Percentiles rank a stretch among this genome's conserved stretches.
Conservation (phyloP, 352 stramenopile species). For the Phytophthora hybrid region DNA sequence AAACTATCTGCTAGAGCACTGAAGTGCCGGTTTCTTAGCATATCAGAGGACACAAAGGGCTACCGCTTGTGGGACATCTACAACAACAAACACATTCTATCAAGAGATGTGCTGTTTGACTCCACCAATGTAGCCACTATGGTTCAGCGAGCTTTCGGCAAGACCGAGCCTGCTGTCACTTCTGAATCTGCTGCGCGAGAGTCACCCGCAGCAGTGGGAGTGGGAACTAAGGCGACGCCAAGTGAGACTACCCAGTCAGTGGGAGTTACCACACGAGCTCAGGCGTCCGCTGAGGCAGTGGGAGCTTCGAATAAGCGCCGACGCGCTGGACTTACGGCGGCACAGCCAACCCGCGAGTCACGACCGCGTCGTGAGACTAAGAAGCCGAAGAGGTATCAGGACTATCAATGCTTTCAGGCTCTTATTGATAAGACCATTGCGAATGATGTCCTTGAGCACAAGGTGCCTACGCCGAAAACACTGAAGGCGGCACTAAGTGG, state of each 20-base stretch:
- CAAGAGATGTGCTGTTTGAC: slow-evolving; percentile 20
- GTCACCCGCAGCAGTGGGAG: background rate
- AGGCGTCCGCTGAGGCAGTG: background rate
- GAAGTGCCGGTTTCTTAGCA: slow-evolving; percentile 13
- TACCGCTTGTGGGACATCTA: slow-evolving; percentile 19
- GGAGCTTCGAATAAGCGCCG: background rate
- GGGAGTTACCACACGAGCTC: background rate
- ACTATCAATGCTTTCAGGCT: slow-evolving; percentile 22
- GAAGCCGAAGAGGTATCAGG: slow-evolving; percentile 9
- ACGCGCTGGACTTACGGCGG: background rate
- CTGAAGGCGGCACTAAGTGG: slow-evolving; percentile 22
- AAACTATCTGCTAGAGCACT: slow-evolving; percentile 5
- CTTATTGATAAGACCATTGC: slow-evolving; percentile 8
- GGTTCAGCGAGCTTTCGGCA: slow-evolving; percentile 7
- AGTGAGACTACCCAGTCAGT: background rate
- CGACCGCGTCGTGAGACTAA: slow-evolving; percentile 16
- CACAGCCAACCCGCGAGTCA: background rate
- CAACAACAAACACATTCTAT: slow-evolving; percentile 16
- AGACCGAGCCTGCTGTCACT: slow-evolving; percentile 5
- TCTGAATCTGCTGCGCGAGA: slow-evolving; percentile 6
- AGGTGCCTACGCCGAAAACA: slow-evolving; percentile 9
- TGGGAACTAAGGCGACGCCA: background rate
- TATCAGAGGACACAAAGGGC: slow-evolving; percentile 20
- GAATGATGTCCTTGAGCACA: slow-evolving; percentile 9
- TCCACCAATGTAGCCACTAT: slow-evolving; percentile 9